A percentile compares a stretch with the other conserved stretches of the same genome.
Evolutionary conservation across 257 asterid species (phyloP).

Genomic region (Capsicum chinense): DNA sequence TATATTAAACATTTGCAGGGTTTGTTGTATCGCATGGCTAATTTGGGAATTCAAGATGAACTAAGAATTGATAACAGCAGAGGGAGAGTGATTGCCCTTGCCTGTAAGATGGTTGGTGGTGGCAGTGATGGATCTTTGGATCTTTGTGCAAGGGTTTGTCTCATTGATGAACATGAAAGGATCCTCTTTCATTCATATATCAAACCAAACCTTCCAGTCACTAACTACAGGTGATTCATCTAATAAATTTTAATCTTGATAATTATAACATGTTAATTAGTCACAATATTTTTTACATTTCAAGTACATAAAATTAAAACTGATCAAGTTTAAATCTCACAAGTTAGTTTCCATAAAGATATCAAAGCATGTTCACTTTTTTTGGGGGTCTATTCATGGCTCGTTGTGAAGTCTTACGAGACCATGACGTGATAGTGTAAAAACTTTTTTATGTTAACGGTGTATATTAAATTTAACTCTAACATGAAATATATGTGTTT

Average conservation of each 20-base stretch:
- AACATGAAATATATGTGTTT: constrained; percentile 6
- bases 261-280: not conserved
- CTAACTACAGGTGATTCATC: constrained; percentile 67
- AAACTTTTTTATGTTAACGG: not conserved
- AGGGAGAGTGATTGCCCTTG: constrained; percentile 76
- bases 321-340: not conserved
- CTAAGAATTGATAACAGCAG: constrained; percentile 64
- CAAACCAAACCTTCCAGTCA: constrained; percentile 76
- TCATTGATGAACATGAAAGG: constrained; percentile 70
- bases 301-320: not conserved
- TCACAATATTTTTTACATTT: not conserved
- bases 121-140: constrained; percentile 91
- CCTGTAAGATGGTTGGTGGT: constrained; percentile 95
- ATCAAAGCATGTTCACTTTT: not conserved
- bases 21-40: constrained; percentile 70
- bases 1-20: constrained; percentile 41
- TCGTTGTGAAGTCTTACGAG: not conserved
- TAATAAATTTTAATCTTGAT: not conserved
- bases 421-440: not conserved
- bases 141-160: constrained; percentile 87
- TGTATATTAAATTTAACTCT: constrained; percentile 20
- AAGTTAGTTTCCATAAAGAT: not conserved
- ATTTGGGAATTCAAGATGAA: constrained; percentile 78
- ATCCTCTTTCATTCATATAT: constrained; percentile 74
- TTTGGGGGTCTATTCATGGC: not conserved